phyloP scores from a whole-genome alignment of 768 basidiomycete species.

The Termitomyces sp. region DNA sequence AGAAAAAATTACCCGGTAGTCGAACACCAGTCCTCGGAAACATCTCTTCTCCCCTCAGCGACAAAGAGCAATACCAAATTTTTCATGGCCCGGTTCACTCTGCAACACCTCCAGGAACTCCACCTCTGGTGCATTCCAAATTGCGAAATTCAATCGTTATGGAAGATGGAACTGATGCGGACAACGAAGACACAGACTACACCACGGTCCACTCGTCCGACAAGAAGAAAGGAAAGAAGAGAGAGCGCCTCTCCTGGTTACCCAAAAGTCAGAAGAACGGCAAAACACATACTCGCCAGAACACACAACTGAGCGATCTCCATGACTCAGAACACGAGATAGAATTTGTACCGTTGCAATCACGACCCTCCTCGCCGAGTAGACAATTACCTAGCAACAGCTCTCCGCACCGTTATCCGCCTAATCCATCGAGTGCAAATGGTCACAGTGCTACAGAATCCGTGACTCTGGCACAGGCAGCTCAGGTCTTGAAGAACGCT shows the following conservation, averaged over 20 bases:
- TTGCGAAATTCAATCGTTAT: constrained; percentile 4
- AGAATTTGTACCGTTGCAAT: constrained; percentile 3
- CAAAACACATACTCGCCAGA: neutral
- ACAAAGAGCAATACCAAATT: constrained; percentile 39
- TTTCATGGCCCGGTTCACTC: constrained; percentile 24
- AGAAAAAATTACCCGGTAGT: constrained; percentile 29
- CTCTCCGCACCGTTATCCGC: constrained; percentile 34
- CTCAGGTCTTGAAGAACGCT: constrained; percentile 60
- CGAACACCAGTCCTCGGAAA: constrained; percentile 39
- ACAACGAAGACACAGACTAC: constrained; percentile 14
- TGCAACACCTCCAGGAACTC: constrained; percentile 13
- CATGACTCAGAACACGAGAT: constrained; percentile 1
- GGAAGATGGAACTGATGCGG: constrained; percentile 10
- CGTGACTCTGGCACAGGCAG: constrained; percentile 48
- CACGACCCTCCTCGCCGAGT: constrained; percentile 7
- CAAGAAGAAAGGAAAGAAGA: constrained; percentile 14
- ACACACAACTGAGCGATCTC: neutral
- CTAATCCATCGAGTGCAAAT: constrained; percentile 15
- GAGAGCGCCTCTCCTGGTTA: constrained; percentile 11
- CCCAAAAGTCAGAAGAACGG: neutral
- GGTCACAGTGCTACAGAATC: constrained; percentile 21
- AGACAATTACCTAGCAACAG: constrained; percentile 1
- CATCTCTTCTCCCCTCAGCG: constrained; percentile 17
- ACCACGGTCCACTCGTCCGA: neutral
- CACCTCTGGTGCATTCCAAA: constrained; percentile 5